Evolutionary conservation across 371 early-diverging fungal genomes (phyloP).

Genomic region (Zychaea mexicana): DNA sequence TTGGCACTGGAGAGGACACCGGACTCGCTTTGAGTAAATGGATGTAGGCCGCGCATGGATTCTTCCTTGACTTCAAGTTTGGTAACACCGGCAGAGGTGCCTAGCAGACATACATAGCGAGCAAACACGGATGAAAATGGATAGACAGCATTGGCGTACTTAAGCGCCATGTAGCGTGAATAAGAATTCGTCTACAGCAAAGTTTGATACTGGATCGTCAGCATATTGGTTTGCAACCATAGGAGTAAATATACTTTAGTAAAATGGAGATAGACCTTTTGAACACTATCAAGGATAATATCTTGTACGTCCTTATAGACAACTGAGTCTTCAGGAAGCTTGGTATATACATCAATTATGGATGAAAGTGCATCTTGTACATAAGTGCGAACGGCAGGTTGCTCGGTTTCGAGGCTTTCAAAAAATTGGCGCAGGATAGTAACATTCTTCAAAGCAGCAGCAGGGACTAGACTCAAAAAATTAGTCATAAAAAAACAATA

Average conservation of each 20-base stretch:
- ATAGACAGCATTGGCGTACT: conserved; percentile 76
- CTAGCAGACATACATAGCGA: conserved; percentile 78
- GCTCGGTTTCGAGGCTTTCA: conserved; percentile 64
- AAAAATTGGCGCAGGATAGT: conserved; percentile 69
- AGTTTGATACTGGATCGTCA: no score
- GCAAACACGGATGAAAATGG: conserved; percentile 74
- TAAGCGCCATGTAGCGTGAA: conserved; percentile 62
- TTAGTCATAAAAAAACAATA: neutral
- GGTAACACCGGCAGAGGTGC: conserved; percentile 54
- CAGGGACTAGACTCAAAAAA: conserved; percentile 58
- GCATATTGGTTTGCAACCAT: neutral
- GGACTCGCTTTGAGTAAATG: conserved; percentile 36
- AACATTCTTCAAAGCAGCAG: conserved; percentile 61
- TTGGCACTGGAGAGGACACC: conserved; percentile 20
- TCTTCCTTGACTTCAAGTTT: conserved; percentile 82
- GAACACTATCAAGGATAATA: conserved; percentile 57
- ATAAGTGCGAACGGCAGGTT: conserved; percentile 69
- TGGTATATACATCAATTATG: conserved; percentile 74
- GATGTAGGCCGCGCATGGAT: conserved; percentile 56
- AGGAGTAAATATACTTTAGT: neutral
- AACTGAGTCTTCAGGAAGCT: conserved; percentile 32
- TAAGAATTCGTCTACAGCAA: conserved; percentile 31
- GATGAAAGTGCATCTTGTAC: conserved; percentile 83
- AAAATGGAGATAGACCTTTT: conserved; percentile 53
- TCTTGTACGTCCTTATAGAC: conserved; percentile 53